Conservation (phyloP, 176 grass and related monocot genomes). For the Puya raimondii region DNA sequence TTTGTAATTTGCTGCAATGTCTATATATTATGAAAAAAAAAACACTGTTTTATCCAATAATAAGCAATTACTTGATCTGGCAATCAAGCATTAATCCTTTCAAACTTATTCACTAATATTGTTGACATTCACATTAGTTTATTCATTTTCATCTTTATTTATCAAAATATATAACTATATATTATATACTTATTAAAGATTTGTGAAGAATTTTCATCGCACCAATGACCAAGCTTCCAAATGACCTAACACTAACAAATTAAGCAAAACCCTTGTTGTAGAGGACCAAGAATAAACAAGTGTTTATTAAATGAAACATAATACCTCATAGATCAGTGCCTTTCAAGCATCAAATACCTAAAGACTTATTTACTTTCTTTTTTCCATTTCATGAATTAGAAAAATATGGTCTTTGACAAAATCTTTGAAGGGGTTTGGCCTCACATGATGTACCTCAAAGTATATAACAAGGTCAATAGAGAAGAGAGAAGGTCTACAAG, state of each 20-base stretch:
- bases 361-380: background rate
- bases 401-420: conserved; percentile 22
- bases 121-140: background rate
- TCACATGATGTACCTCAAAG: conserved; percentile 26
- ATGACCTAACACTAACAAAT: background rate
- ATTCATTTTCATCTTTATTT: background rate
- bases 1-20: too few species aligned
- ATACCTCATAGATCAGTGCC: conserved; percentile 3
- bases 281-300: background rate
- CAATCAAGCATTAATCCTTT: background rate
- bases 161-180: background rate
- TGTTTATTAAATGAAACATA: background rate
- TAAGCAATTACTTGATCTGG: background rate
- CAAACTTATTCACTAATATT: background rate
- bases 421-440: conserved; percentile 50
- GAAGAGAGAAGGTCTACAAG: background rate
- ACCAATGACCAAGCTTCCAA: too few species aligned
- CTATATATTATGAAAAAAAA: too few species aligned
- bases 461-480: background rate
- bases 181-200: background rate
- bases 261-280: background rate
- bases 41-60: too few species aligned
- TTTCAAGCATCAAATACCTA: conserved; percentile 61
- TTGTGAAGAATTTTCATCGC: background rate
- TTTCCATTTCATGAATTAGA: background rate